Evolutionary conservation across 805 yeast species (phyloP), one percentile per base, ranked within the genome.

Genomic region (Metschnikowia arizonensis): DNA sequence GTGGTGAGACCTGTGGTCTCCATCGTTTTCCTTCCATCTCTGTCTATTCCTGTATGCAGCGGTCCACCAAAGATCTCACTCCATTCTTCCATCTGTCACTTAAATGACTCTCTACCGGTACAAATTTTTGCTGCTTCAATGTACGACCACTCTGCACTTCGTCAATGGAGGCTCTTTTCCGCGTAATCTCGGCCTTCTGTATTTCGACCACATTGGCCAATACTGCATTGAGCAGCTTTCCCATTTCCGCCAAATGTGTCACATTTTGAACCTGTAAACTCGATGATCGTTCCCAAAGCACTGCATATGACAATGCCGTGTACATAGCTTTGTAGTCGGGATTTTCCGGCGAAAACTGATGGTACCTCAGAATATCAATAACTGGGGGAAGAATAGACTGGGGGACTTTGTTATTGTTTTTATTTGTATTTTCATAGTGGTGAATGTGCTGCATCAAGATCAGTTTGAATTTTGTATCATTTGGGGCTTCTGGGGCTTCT

Each of bases 31-130:
- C n/a, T n/a, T n/a, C n/a, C n/a, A n/a, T n/a, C n/a, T n/a, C n/a
- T n/a, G n/a, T n/a, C n/a, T n/a, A 21, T 24, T 28, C 31, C 15
- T 28, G 31, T 21, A 67, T 55, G 19, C 66, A 65, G 29, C 62
- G 37, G 19, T 68, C 74, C 31, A 69, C 61, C 40, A 65, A 59
- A 7, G 63, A 52, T 39, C 66, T 64, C 23, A 81, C 58, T 21
- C 73, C 76, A 6, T 75, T 77, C 35, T 62, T 64, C 84, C 85
- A 79, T 52, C 77, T 63, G 8, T 68, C 64, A n/a, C 64, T 59
- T 44, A 78, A 61, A 46, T 74, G 74, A 26, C 69, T 71, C 44
- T 73, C 57, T 21, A 70, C 66, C 0, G 80, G 78, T 50, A 66
- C 64, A 42, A 65, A 72, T 14, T 73, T 68, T 4, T 53, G 25